These are phyloP conservation scores for Dothideomycetes sp. DNA, from an alignment of 2,329 filamentous ascomycete species.

Conservation along the genomic window DNA sequence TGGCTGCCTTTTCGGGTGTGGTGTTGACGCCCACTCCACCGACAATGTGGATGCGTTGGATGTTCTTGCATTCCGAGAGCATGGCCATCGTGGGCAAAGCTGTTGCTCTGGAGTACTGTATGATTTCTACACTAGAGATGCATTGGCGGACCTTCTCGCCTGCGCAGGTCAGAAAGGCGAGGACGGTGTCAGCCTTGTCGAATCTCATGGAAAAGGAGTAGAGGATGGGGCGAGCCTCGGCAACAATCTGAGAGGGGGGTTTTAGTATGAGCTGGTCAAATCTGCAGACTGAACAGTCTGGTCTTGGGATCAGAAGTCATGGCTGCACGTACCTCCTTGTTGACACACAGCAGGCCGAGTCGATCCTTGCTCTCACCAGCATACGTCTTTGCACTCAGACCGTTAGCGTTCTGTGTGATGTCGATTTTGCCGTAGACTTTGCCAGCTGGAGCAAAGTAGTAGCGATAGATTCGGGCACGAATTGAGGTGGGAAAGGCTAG, in stretches of 20 bases:
- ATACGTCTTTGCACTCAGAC: slow-evolving; percentile 21
- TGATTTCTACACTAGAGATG: slow-evolving; percentile 17
- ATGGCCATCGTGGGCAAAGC: slow-evolving; percentile 21
- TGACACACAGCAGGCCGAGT: slow-evolving; percentile 20
- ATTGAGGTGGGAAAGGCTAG: slow-evolving; percentile 18
- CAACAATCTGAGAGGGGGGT: slow-evolving; percentile 18
- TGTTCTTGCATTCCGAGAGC: slow-evolving; percentile 19
- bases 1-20: slow-evolving; percentile 22
- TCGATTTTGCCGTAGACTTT: slow-evolving; percentile 16
- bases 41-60: slow-evolving; percentile 19
- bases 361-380: slow-evolving; percentile 13
- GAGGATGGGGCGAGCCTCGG: slow-evolving; percentile 19
- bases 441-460: slow-evolving; percentile 19
- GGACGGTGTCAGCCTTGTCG: slow-evolving; percentile 19
- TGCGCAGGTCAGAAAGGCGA: slow-evolving; percentile 21
- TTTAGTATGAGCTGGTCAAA: no score
- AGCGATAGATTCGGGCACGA: slow-evolving; percentile 18
- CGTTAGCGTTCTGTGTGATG: slow-evolving; percentile 18
- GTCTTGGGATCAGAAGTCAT: neutral
- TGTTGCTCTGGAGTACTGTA: slow-evolving; percentile 18
- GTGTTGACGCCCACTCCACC: slow-evolving; percentile 16
- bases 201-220: slow-evolving; percentile 21
- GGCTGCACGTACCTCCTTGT: slow-evolving; percentile 18
- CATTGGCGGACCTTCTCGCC: slow-evolving; percentile 11
- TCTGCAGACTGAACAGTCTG: no score